phyloP scores from a whole-genome alignment of 176 grass and related monocot genomes.

The Paspalum vaginatum region DNA sequence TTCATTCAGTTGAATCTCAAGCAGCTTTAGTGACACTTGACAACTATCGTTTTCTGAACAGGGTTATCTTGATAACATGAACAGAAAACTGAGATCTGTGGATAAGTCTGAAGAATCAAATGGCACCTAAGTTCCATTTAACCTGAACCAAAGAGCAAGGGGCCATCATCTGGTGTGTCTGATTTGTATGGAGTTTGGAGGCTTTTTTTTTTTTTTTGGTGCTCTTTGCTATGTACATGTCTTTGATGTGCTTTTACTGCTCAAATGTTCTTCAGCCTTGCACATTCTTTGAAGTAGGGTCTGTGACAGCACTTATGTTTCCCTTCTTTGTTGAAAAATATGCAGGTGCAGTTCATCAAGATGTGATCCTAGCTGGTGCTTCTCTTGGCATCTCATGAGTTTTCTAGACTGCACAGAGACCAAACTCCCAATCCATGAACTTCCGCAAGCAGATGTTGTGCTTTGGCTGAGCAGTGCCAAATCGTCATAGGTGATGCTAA shows the following conservation, averaged over 20 bases:
- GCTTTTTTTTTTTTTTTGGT: neutral
- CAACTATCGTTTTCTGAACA: slow-evolving; percentile 23
- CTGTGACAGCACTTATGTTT: slow-evolving; percentile 1
- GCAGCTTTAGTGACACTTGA: slow-evolving; percentile 19
- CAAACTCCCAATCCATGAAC: neutral
- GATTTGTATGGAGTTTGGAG: neutral
- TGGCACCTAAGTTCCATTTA: slow-evolving; percentile 16
- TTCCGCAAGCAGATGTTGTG: neutral
- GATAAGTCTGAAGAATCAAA: slow-evolving; percentile 38
- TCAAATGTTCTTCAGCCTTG: slow-evolving; percentile 1
- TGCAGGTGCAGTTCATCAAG: neutral
- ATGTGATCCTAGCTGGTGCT: neutral
- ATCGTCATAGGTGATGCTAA: slow-evolving; percentile 20
- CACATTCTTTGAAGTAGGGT: neutral
- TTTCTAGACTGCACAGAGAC: slow-evolving; percentile 13
- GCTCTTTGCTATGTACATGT: slow-evolving; percentile 4
- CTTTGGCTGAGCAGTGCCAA: neutral
- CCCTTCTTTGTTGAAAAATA: neutral
- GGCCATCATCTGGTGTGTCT: slow-evolving; percentile 2
- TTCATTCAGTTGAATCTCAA: slow-evolving; percentile 29
- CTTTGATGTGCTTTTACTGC: neutral
- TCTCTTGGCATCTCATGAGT: neutral
- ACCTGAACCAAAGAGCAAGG: neutral
- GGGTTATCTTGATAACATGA: slow-evolving; percentile 85
- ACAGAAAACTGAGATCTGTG: slow-evolving; percentile 50